Evolutionary conservation across 768 basidiomycete genomes (phyloP).

Genomic region (Rhodotorula sphaerocarpa): DNA sequence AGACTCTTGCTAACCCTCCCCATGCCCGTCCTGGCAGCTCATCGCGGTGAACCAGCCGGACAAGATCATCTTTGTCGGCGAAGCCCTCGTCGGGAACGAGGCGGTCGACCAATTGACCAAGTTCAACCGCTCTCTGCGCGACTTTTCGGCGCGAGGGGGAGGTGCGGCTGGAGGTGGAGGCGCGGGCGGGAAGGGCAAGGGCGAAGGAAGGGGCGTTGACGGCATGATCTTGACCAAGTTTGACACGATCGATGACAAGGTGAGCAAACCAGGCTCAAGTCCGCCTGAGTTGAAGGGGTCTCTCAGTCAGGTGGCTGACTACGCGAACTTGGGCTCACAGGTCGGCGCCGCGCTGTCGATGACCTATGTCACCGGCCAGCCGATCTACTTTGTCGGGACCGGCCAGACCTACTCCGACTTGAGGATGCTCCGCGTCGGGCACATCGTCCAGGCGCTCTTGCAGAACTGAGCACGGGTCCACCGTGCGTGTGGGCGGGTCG

Average conservation of each 20-base stretch:
- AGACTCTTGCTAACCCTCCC: background rate
- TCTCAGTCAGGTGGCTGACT: background rate
- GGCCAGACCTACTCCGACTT: slow-evolving; percentile 97
- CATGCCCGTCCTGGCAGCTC: slow-evolving; percentile 50
- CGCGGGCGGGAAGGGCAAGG: slow-evolving; percentile 42
- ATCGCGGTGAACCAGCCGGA: slow-evolving; percentile 90
- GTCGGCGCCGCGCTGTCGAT: slow-evolving; percentile 97
- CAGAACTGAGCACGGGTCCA: slow-evolving; percentile 8
- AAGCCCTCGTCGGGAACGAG: slow-evolving; percentile 96
- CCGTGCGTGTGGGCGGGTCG: no score
- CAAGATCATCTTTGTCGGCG: slow-evolving; percentile 96
- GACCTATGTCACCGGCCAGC: slow-evolving; percentile 98
- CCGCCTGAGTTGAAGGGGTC: background rate
- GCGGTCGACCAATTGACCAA: slow-evolving; percentile 96
- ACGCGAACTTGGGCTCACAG: slow-evolving; percentile 46
- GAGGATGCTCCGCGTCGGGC: slow-evolving; percentile 75
- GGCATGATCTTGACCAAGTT: slow-evolving; percentile 98
- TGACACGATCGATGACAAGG: slow-evolving; percentile 98
- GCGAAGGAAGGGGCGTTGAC: slow-evolving; percentile 82
- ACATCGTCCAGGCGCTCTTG: slow-evolving; percentile 88
- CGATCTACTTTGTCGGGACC: slow-evolving; percentile 95
- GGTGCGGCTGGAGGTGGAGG: slow-evolving; percentile 49
- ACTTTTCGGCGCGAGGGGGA: slow-evolving; percentile 61
- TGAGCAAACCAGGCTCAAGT: slow-evolving; percentile 42
- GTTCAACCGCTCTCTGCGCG: slow-evolving; percentile 85